phyloP scores from a whole-genome alignment of 179 eudicot genomes.

The Corrigiola litoralis region DNA sequence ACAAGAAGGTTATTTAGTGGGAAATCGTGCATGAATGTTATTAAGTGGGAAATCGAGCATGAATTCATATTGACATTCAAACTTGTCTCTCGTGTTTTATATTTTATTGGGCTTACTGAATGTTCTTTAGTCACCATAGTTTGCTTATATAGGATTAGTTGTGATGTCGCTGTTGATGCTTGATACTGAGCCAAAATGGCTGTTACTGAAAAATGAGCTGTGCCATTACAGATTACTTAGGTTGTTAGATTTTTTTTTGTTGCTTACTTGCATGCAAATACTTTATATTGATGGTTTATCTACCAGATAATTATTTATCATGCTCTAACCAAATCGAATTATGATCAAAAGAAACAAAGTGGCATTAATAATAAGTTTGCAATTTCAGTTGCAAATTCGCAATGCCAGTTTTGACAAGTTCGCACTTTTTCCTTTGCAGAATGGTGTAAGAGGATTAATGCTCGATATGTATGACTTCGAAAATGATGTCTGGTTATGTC shows the following conservation, averaged over 20 bases:
- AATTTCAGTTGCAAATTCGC: constrained; percentile 1
- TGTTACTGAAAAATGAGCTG: background rate
- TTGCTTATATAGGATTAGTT: background rate
- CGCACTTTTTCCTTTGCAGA: constrained; percentile 39
- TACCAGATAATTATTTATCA: background rate
- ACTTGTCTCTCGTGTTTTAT: background rate
- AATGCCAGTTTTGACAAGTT: background rate
- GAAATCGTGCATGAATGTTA: background rate
- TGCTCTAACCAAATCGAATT: too few species aligned
- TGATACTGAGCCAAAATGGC: background rate
- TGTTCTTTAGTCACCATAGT: background rate
- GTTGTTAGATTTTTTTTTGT: background rate
- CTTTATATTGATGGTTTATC: background rate
- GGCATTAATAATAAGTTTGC: too few species aligned
- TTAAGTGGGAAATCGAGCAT: background rate
- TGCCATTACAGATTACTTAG: background rate
- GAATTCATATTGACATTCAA: background rate
- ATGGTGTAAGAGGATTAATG: constrained; percentile 94
- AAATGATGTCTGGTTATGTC: constrained; percentile 89
- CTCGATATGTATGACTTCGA: constrained; percentile 94
- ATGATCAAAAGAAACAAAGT: too few species aligned
- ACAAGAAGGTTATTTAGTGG: background rate
- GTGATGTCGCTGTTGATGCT: background rate
- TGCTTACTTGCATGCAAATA: background rate
- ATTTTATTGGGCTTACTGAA: background rate